phyloP scores from a whole-genome alignment of 1,139 yeast species.

The Pichia sp. region DNA sequence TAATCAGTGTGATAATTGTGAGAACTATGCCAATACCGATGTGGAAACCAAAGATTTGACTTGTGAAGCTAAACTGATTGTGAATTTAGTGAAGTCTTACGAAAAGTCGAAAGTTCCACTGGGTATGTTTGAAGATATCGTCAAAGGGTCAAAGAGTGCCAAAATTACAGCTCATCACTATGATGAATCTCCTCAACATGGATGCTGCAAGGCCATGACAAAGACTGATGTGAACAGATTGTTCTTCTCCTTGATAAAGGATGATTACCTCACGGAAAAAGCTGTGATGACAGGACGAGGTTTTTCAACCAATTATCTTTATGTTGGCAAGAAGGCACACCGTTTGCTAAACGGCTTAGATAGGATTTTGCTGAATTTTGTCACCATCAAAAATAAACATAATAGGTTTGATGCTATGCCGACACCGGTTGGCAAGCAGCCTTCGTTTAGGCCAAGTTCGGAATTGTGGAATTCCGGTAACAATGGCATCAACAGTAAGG shows the following conservation, averaged over 20 bases:
- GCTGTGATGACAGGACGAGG: constrained; percentile 68
- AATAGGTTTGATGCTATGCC: background rate
- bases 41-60: constrained; percentile 63
- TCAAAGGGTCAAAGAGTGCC: constrained; percentile 63
- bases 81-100: constrained; percentile 49
- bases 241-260: constrained; percentile 67
- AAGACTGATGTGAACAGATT: constrained; percentile 73
- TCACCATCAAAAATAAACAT: background rate
- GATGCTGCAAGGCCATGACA: constrained; percentile 56
- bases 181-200: constrained; percentile 54
- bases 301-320: constrained; percentile 59
- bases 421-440: constrained; percentile 3
- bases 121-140: constrained; percentile 75
- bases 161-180: constrained; percentile 61
- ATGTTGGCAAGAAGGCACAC: constrained; percentile 55
- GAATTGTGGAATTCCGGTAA: constrained; percentile 8
- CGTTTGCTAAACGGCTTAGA: constrained; percentile 38
- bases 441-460: constrained; percentile 14
- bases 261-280: constrained; percentile 65
- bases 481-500: background rate
- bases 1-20: constrained; percentile 83
- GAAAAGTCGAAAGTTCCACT: constrained; percentile 63
- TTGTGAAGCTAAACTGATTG: constrained; percentile 49
- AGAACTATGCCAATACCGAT: constrained; percentile 38
- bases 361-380: constrained; percentile 40